Percentiles rank a stretch among this genome's conserved stretches.
Evolutionary conservation across 2,329 filamentous ascomycete species (phyloP).

Genomic region (Ceratocystis cubensis): DNA sequence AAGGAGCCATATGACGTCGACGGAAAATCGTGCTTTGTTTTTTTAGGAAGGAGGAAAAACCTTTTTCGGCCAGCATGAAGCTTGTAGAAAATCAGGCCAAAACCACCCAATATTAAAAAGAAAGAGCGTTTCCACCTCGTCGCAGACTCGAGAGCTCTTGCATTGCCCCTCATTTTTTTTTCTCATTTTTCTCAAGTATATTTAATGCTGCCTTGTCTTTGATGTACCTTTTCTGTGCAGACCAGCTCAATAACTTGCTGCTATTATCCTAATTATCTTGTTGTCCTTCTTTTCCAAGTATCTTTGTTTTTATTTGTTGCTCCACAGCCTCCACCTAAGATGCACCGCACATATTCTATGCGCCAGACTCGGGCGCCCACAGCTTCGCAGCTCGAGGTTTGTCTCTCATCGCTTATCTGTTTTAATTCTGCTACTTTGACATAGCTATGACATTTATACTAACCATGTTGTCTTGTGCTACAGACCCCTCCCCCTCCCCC

Average conservation of each 20-base stretch:
- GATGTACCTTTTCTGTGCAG: not conserved
- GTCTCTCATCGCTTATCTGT: conserved; percentile 22
- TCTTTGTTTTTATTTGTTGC: not conserved
- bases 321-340: conserved; percentile 32
- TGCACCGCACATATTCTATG: conserved; percentile 99
- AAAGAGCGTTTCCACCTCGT: not conserved
- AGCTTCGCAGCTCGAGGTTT: conserved; percentile 58
- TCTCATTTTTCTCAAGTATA: not conserved
- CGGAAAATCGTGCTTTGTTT: not conserved
- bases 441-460: conserved; percentile 17
- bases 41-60: not conserved
- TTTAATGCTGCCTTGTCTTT: not conserved
- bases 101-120: not conserved
- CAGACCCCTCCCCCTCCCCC: conserved; percentile 88
- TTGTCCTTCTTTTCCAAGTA: not conserved
- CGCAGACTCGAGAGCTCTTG: not conserved
- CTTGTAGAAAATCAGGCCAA: conserved; percentile 7
- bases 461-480: not conserved
- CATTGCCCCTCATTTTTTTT: not conserved
- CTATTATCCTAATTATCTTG: not conserved
- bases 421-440: not conserved
- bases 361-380: conserved; percentile 93
- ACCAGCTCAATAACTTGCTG: no score
- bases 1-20: conserved; percentile 7
- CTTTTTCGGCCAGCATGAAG: conserved; percentile 11